Evolutionary conservation across 2,329 filamentous ascomycete genomes (phyloP).

Genomic region (Hypoxylon sp.): DNA sequence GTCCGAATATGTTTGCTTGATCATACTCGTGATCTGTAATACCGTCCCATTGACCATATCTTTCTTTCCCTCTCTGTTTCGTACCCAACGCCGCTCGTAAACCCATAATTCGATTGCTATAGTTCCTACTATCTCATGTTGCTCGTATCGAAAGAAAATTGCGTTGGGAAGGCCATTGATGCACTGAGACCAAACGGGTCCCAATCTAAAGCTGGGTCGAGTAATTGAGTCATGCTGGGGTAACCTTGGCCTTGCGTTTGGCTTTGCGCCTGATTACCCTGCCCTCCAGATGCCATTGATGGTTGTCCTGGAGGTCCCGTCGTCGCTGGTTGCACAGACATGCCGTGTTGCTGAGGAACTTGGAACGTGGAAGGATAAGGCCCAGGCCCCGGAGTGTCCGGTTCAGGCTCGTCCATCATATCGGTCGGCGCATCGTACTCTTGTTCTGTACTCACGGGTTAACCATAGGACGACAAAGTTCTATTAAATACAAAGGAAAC

Average conservation of each 20-base stretch:
- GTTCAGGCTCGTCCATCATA: constrained; percentile 86
- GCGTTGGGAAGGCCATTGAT: constrained; percentile 94
- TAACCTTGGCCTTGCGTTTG: constrained; percentile 64
- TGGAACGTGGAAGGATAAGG: constrained; percentile 74
- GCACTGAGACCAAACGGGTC: constrained; percentile 94
- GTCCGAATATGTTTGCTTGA: constrained; percentile 3
- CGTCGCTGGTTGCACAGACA: constrained; percentile 57
- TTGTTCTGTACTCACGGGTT: constrained; percentile 84
- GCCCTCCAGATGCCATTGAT: constrained; percentile 54
- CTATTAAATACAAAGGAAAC: constrained; percentile 66
- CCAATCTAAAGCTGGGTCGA: constrained; percentile 89
- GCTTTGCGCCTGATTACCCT: constrained; percentile 51
- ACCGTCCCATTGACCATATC: constrained; percentile 12
- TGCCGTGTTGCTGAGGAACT: constrained; percentile 56
- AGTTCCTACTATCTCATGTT: constrained; percentile 61
- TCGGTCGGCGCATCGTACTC: constrained; percentile 94
- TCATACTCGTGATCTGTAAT: constrained; percentile 5
- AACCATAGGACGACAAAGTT: constrained; percentile 77
- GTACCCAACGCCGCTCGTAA: neutral
- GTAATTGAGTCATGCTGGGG: constrained; percentile 72
- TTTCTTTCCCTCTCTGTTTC: neutral
- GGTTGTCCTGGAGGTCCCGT: constrained; percentile 59
- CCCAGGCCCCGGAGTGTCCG: constrained; percentile 77
- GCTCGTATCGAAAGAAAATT: constrained; percentile 80
- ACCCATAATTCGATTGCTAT: neutral